These are phyloP conservation scores for Pichia sp. DNA, from an alignment of 1,139 yeast genomes.

Conservation along the genomic window DNA sequence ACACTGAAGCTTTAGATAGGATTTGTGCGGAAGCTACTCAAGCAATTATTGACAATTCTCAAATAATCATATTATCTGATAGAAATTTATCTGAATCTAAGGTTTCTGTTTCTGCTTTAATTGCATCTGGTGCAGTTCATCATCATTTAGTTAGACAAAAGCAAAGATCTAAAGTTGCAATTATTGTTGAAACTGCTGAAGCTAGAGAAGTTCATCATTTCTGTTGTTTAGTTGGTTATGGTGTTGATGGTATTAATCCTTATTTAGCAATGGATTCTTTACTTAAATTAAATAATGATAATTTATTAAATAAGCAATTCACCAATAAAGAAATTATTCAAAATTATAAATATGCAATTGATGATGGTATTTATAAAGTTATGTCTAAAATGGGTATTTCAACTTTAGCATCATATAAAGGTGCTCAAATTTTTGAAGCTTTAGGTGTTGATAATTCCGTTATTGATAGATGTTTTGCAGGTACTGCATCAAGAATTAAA, in stretches of 20 bases:
- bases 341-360: slow-evolving; percentile 78
- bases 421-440: slow-evolving; percentile 97
- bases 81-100: slow-evolving; percentile 52
- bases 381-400: slow-evolving; percentile 99
- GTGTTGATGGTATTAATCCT: slow-evolving; percentile 95
- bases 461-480: slow-evolving; percentile 91
- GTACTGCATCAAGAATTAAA: slow-evolving; percentile 94
- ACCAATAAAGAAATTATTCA: slow-evolving; percentile 54
- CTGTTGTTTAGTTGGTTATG: slow-evolving; percentile 91
- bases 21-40: slow-evolving; percentile 83
- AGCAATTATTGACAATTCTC: slow-evolving; percentile 72
- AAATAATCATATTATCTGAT: slow-evolving; percentile 74
- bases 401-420: slow-evolving; percentile 93
- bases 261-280: slow-evolving; percentile 89
- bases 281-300: slow-evolving; percentile 77
- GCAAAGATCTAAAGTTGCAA: slow-evolving; percentile 92
- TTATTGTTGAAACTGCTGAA: slow-evolving; percentile 89
- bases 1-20: slow-evolving; percentile 76
- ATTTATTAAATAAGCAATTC: slow-evolving; percentile 56
- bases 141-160: slow-evolving; percentile 94
- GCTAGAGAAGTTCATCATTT: slow-evolving; percentile 97
- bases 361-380: slow-evolving; percentile 89
- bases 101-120: slow-evolving; percentile 79
- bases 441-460: slow-evolving; percentile 94
- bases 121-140: slow-evolving; percentile 97